phyloP scores from a whole-genome alignment of 305 asterid genomes.

The Euphrasia arctica region DNA sequence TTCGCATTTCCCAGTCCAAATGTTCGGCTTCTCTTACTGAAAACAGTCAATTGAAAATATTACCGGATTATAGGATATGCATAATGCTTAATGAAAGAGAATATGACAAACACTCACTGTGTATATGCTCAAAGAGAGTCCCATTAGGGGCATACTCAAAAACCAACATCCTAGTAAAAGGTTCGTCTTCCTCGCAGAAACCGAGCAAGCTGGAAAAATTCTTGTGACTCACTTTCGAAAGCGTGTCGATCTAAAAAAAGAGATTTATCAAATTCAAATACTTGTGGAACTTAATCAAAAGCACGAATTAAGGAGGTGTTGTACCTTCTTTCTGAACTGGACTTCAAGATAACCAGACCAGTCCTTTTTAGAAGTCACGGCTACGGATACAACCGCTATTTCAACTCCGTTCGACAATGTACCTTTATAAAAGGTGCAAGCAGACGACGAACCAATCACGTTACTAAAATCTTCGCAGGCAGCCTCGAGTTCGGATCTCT shows the following conservation, averaged over 20 bases:
- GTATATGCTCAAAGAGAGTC: slow-evolving; percentile 94
- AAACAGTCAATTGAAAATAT: slow-evolving; percentile 6
- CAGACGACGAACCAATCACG: slow-evolving; percentile 68
- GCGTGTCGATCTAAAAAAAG: slow-evolving; percentile 45
- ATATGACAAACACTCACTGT: slow-evolving; percentile 51
- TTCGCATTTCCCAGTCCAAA: slow-evolving; percentile 72
- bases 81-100: background rate
- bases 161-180: slow-evolving; percentile 94
- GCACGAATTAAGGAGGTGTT: slow-evolving; percentile 24
- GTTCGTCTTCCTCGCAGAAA: slow-evolving; percentile 72
- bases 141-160: slow-evolving; percentile 99
- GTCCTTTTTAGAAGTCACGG: slow-evolving; percentile 52
- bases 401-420: slow-evolving; percentile 91
- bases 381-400: slow-evolving; percentile 70
- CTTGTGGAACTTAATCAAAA: slow-evolving; percentile 2
- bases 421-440: slow-evolving; percentile 74
- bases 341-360: slow-evolving; percentile 70
- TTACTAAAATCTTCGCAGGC: slow-evolving; percentile 99
- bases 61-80: background rate
- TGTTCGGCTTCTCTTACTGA: slow-evolving; percentile 96
- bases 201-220: slow-evolving; percentile 89
- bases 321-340: slow-evolving; percentile 84
- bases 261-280: slow-evolving; percentile 26
- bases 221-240: slow-evolving; percentile 85
- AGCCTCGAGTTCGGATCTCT: slow-evolving; percentile 69